A percentile compares a stretch with the other conserved stretches of the same genome.
Conservation (phyloP, 2,329 filamentous ascomycete genomes). For the Colletotrichum lini region DNA sequence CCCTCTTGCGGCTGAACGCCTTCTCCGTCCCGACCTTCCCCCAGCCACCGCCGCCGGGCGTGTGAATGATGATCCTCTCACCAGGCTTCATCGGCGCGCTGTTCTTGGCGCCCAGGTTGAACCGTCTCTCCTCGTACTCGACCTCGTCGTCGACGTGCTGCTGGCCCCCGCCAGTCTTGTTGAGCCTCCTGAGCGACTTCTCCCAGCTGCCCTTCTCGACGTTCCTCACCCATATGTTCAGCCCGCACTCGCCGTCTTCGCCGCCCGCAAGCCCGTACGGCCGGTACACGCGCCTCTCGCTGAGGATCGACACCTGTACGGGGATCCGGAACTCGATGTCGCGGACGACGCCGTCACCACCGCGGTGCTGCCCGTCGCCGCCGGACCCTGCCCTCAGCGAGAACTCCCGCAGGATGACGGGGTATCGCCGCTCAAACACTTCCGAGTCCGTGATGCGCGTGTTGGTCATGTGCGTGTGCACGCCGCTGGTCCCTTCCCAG, state of each 20-base stretch:
- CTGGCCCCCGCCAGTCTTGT: conserved; percentile 33
- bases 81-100: conserved; percentile 82
- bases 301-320: conserved; percentile 83
- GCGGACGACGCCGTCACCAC: conserved; percentile 81
- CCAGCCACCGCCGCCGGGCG: conserved; percentile 86
- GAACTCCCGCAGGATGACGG: conserved; percentile 81
- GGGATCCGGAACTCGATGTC: conserved; percentile 87
- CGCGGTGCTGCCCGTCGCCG: conserved; percentile 75
- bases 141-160: conserved; percentile 47
- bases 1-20: conserved; percentile 62
- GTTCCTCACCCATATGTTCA: conserved; percentile 89
- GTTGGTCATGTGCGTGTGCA: conserved; percentile 77
- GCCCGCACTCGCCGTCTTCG: conserved; percentile 81
- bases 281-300: conserved; percentile 81
- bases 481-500: conserved; percentile 60
- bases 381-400: conserved; percentile 74
- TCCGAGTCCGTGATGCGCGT: conserved; percentile 77
- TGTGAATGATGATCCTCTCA: conserved; percentile 83
- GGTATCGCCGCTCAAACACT: conserved; percentile 69
- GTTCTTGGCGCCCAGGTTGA: conserved; percentile 86
- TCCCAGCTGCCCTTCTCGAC: conserved; percentile 72
- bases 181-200: conserved; percentile 58
- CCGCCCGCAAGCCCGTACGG: conserved; percentile 89
- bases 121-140: conserved; percentile 71
- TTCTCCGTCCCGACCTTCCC: conserved; percentile 72